Base-by-base conservation (phyloP, 805 yeast genomes). In the Babjeviella inositovora region DNA sequence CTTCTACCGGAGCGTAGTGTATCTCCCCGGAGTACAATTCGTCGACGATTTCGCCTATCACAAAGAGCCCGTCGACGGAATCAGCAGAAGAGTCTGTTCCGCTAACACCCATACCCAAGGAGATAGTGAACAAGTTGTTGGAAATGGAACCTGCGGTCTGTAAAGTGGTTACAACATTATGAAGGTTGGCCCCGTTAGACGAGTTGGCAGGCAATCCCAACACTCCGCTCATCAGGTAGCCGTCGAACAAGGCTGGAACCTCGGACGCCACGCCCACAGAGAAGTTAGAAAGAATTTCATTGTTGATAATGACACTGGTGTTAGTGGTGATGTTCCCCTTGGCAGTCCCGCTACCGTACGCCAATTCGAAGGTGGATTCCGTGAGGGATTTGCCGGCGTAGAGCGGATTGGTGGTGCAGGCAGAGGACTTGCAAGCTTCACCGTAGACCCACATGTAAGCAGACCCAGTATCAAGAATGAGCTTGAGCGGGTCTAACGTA, bases 381-480 rank as follows among this genome's bases (percentile, higher is more conserved):
- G 38, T 15, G 7, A 37, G 19, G 10, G 32, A 23, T 24, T 37
- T 38, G 23, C 30, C 23, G 13, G 59, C 43, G 30, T 45, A 52
- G 3, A 50, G 28, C 5, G 35, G 29, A 15, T 47, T 37, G 16
- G 35, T 35, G 3, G 37, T 24, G 33, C 79, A 71, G 1, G 64
- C 50, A 7, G 32, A 28, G 5, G 34, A 12, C 23, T 53, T 53
- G 45, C 80, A 71, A 18, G 57, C 41, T 2, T 51, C 39, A 22
- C 65, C 69, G 37, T 67, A 70, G 4, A 72, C 53, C 81, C 81
- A 72, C 3, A 69, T 38, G 27, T 69, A 61, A 10, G 70, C 69
- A 14, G 75, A 66, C 5, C 76, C 80, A 0, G 81, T 72, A 40
- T 72, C 81, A 10, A 72, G n/a, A n/a, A n/a, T n/a, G n/a, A n/a